A percentile compares a stretch with the other conserved stretches of the same genome.
phyloP scores from a whole-genome alignment of 2,329 filamentous ascomycete species.

The Metarhizium humberi region DNA sequence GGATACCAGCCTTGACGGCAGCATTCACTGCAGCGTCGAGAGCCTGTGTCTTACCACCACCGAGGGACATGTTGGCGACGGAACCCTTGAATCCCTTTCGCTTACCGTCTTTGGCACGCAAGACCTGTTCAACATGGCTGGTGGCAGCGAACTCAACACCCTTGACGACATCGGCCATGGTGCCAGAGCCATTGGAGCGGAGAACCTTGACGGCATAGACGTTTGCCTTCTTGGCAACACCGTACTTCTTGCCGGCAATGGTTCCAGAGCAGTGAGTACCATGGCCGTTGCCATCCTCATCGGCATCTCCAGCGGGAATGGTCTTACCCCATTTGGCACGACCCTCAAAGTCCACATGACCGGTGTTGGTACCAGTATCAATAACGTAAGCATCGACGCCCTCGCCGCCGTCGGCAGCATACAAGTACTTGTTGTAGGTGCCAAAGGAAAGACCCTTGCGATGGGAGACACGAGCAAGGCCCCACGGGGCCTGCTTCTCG shows the following conservation, averaged over 20 bases:
- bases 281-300: conserved; percentile 94
- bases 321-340: conserved; percentile 97
- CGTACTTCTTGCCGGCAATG: conserved; percentile 95
- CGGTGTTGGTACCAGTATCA: conserved; percentile 88
- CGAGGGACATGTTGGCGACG: conserved; percentile 98
- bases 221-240: conserved; percentile 97
- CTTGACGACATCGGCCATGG: conserved; percentile 98
- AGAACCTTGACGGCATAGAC: conserved; percentile 98
- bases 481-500: conserved; percentile 97
- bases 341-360: conserved; percentile 95
- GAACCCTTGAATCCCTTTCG: conserved; percentile 98
- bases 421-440: conserved; percentile 98
- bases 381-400: conserved; percentile 98
- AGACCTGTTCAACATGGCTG: conserved; percentile 65
- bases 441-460: conserved; percentile 78
- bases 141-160: conserved; percentile 92
- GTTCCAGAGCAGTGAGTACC: conserved; percentile 99
- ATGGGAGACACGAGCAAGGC: conserved; percentile 95
- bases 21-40: conserved; percentile 91
- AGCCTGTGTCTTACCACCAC: conserved; percentile 89
- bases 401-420: conserved; percentile 80
- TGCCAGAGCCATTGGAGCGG: conserved; percentile 90
- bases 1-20: conserved; percentile 80
- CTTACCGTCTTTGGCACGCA: conserved; percentile 76
- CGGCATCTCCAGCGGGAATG: conserved; percentile 73